phyloP scores from a whole-genome alignment of 148 eudicot species.

The Rhododendron mucronatum region DNA sequence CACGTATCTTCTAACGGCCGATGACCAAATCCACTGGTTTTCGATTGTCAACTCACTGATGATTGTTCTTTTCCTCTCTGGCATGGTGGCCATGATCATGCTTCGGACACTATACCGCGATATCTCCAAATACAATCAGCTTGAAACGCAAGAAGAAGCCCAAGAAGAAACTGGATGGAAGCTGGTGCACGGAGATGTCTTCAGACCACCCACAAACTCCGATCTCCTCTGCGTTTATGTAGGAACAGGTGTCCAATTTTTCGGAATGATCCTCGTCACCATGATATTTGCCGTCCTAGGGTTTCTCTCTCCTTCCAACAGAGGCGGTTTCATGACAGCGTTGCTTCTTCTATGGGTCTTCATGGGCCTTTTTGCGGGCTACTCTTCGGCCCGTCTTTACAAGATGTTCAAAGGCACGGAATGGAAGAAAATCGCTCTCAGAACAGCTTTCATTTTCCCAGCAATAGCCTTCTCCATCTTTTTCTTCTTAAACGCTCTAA shows the following conservation, averaged over 20 bases:
- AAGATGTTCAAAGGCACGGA: constrained; percentile 54
- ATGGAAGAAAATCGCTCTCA: constrained; percentile 44
- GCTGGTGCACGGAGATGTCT: constrained; percentile 50
- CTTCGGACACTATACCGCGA: constrained; percentile 52
- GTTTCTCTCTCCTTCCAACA: constrained; percentile 51
- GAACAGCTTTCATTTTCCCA: constrained; percentile 45
- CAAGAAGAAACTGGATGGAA: constrained; percentile 62
- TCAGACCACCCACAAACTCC: constrained; percentile 43
- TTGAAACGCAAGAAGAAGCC: constrained; percentile 57
- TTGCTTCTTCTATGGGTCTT: constrained; percentile 48
- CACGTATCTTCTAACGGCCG: constrained; percentile 44
- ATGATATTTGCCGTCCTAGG: constrained; percentile 53
- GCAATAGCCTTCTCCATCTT: constrained; percentile 32
- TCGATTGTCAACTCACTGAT: constrained; percentile 53
- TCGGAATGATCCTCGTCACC: constrained; percentile 43
- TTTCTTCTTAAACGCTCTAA: constrained; percentile 42
- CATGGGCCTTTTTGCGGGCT: constrained; percentile 55
- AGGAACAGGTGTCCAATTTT: constrained; percentile 52
- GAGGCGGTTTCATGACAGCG: constrained; percentile 58
- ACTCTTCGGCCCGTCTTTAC: constrained; percentile 40
- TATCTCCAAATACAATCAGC: constrained; percentile 48
- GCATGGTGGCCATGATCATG: constrained; percentile 65
- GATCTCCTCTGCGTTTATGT: constrained; percentile 49
- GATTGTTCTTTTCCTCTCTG: constrained; percentile 62
- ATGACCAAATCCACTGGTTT: constrained; percentile 61